Evolutionary conservation across 805 yeast species (phyloP).

Genomic region (Aciculoconidium aculeatum): DNA sequence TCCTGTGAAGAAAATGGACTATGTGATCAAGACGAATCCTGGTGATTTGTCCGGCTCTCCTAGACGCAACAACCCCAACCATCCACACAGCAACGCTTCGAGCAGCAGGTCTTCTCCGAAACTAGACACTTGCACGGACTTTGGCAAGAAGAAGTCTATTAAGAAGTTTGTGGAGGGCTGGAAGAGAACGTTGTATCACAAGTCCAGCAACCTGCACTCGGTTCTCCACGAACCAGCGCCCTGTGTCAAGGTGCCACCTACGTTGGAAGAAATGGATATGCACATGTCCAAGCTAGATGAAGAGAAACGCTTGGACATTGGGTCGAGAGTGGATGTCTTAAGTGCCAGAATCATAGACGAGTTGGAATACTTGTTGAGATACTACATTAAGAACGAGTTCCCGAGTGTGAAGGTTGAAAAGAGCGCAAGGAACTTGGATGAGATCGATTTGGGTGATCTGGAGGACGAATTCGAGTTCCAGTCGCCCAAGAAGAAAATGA

Average conservation of each 20-base stretch:
- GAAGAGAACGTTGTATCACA: slow-evolving; percentile 27
- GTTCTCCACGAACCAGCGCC: background rate
- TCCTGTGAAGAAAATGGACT: slow-evolving; percentile 59
- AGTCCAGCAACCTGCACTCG: no score
- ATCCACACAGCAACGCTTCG: background rate
- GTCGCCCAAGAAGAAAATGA: slow-evolving; percentile 1
- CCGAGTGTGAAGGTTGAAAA: slow-evolving; percentile 17
- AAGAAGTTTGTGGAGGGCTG: slow-evolving; percentile 37
- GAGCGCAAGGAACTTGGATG: slow-evolving; percentile 6
- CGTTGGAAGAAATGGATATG: no score
- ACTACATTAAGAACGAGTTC: slow-evolving; percentile 28
- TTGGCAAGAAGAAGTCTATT: slow-evolving; percentile 28
- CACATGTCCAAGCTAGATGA: slow-evolving; percentile 3
- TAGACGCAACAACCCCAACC: slow-evolving; percentile 5
- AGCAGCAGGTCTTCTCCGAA: background rate
- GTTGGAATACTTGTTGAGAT: slow-evolving; percentile 48
- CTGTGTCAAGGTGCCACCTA: no score
- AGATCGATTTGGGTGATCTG: slow-evolving; percentile 9
- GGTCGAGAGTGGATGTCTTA: slow-evolving; percentile 50
- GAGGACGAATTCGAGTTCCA: slow-evolving; percentile 8
- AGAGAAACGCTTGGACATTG: slow-evolving; percentile 15
- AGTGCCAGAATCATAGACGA: slow-evolving; percentile 71
- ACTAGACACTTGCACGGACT: slow-evolving; percentile 7
- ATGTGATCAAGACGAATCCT: slow-evolving; percentile 14
- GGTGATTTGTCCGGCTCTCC: slow-evolving; percentile 9